phyloP scores from a whole-genome alignment of 2,329 filamentous ascomycete genomes.

The Byssoonygena ceratinophila region DNA sequence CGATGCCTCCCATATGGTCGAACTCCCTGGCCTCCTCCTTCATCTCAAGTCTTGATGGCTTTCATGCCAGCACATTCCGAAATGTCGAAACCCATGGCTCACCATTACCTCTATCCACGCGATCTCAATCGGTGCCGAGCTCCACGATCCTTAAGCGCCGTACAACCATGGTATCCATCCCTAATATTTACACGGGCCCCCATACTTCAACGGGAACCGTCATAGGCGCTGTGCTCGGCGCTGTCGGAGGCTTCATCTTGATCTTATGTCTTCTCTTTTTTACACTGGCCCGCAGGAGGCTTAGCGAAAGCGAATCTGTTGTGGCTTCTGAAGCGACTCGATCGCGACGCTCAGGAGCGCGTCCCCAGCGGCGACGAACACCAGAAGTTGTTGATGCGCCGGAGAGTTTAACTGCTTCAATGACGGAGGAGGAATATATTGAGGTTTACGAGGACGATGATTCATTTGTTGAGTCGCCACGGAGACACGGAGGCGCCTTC shows the following conservation, averaged over 20 bases:
- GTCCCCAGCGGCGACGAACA: background rate
- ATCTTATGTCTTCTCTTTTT: conserved; percentile 45
- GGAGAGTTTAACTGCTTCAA: conserved; percentile 3
- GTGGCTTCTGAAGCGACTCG: background rate
- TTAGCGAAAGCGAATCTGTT: background rate
- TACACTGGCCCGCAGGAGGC: conserved; percentile 36
- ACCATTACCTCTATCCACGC: background rate
- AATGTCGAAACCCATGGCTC: background rate
- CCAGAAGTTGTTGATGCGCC: background rate
- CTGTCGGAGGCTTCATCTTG: conserved; percentile 43
- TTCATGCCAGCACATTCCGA: background rate
- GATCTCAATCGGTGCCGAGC: background rate
- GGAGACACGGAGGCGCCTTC: conserved; percentile 36
- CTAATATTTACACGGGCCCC: conserved; percentile 49
- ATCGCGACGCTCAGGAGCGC: background rate
- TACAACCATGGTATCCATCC: conserved; percentile 42
- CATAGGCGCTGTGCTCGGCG: conserved; percentile 47
- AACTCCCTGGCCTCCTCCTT: background rate
- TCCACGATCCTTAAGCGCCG: conserved; percentile 9
- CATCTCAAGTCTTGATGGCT: background rate
- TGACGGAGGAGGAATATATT: conserved; percentile 9
- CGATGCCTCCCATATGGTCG: conserved; percentile 1
- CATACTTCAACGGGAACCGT: conserved; percentile 48
- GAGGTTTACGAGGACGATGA: conserved; percentile 36
- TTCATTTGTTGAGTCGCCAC: conserved; percentile 22